Evolutionary conservation across 257 asterid species (phyloP).

Genomic region (Przewalskia tangutica): DNA sequence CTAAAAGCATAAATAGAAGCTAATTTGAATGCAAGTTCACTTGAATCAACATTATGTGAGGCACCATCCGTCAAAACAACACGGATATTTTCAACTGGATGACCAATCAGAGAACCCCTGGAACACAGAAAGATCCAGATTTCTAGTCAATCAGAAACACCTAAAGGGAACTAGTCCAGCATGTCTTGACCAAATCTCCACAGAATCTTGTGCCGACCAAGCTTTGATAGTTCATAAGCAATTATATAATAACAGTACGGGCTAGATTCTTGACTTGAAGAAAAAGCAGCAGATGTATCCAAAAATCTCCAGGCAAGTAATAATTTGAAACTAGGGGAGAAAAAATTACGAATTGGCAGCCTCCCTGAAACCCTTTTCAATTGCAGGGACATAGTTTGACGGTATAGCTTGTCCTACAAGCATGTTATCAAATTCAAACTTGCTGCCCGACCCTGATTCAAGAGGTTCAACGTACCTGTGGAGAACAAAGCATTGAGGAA

Average conservation of each 20-base stretch:
- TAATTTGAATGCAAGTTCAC: conserved; percentile 97
- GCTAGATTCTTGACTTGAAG: neutral
- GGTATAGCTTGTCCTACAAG: conserved; percentile 91
- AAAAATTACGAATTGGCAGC: conserved; percentile 87
- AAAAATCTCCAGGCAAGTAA: neutral
- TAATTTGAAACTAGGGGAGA: neutral
- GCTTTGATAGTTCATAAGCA: neutral
- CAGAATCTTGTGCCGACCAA: neutral
- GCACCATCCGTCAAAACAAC: conserved; percentile 85
- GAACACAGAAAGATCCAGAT: conserved; percentile 14
- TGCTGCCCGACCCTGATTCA: conserved; percentile 60
- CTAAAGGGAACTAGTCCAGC: neutral
- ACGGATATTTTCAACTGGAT: conserved; percentile 90
- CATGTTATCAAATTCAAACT: conserved; percentile 81
- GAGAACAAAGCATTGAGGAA: conserved; percentile 8
- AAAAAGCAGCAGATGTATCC: neutral
- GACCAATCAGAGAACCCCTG: conserved; percentile 99
- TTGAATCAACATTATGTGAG: conserved; percentile 95
- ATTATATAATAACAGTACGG: neutral
- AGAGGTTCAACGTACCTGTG: conserved; percentile 87
- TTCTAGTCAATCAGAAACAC: neutral
- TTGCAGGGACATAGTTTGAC: conserved; percentile 84
- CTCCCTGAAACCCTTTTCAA: conserved; percentile 94
- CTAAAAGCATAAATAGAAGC: conserved; percentile 96
- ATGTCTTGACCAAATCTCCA: neutral